Percentiles rank a stretch among this genome's conserved stretches.
Evolutionary conservation across 2,329 filamentous ascomycete genomes (phyloP).

Genomic region (Diaporthe australafricana): DNA sequence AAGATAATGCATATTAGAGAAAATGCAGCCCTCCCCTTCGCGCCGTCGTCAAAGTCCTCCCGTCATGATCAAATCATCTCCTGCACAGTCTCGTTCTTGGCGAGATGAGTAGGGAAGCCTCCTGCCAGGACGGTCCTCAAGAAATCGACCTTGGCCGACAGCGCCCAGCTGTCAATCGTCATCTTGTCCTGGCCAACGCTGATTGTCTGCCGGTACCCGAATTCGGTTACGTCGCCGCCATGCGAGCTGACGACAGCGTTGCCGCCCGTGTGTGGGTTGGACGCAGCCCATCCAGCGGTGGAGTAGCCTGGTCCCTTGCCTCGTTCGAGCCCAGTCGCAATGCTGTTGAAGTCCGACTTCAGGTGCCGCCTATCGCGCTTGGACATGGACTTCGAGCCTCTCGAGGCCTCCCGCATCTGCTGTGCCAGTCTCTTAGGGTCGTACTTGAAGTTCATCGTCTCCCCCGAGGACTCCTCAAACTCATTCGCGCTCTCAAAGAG

Average conservation of each 20-base stretch:
- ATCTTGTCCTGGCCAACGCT: slow-evolving; percentile 58
- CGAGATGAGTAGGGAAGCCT: slow-evolving; percentile 55
- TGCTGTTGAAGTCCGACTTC: slow-evolving; percentile 61
- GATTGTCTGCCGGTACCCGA: slow-evolving; percentile 65
- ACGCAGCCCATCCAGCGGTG: slow-evolving; percentile 55
- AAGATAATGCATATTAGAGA: neutral
- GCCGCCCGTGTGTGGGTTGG: slow-evolving; percentile 56
- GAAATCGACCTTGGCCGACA: slow-evolving; percentile 60
- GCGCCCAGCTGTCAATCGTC: slow-evolving; percentile 63
- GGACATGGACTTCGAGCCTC: slow-evolving; percentile 61
- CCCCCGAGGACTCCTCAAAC: slow-evolving; percentile 61
- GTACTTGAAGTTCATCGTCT: slow-evolving; percentile 61
- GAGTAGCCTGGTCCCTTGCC: slow-evolving; percentile 67
- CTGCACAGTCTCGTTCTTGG: slow-evolving; percentile 52
- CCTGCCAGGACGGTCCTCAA: slow-evolving; percentile 61
- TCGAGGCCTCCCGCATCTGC: slow-evolving; percentile 60
- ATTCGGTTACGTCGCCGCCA: slow-evolving; percentile 56
- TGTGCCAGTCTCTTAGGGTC: slow-evolving; percentile 61
- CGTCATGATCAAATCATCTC: slow-evolving; percentile 49
- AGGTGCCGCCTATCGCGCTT: slow-evolving; percentile 61
- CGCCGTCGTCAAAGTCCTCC: slow-evolving; percentile 43
- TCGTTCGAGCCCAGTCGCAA: slow-evolving; percentile 65
- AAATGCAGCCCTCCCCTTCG: slow-evolving; percentile 31
- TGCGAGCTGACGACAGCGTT: slow-evolving; percentile 54
- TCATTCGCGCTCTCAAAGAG: slow-evolving; percentile 78